These are phyloP conservation scores for Aspergillus panamensis DNA, from an alignment of 495 filamentous ascomycete species.

Conservation along the genomic window DNA sequence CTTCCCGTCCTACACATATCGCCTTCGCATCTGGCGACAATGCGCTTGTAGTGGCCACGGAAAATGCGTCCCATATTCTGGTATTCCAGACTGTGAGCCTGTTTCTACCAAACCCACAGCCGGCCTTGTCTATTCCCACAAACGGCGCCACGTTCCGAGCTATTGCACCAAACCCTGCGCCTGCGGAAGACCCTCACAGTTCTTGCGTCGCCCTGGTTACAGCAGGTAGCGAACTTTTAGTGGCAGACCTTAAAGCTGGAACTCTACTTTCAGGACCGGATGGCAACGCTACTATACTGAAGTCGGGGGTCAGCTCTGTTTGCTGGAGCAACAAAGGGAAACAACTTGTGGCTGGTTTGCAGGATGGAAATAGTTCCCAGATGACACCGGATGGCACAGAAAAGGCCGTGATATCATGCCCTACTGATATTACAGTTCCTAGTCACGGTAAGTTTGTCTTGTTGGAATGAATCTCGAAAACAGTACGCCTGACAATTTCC, in stretches of 20 bases:
- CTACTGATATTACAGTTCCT: slow-evolving; percentile 60
- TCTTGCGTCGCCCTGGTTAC: slow-evolving; percentile 74
- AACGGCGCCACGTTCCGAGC: slow-evolving; percentile 69
- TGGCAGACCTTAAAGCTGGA: slow-evolving; percentile 73
- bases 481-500: slow-evolving; percentile 16
- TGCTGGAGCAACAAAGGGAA: slow-evolving; percentile 93
- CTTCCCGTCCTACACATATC: slow-evolving; percentile 78
- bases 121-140: slow-evolving; percentile 70
- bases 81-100: slow-evolving; percentile 73
- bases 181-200: slow-evolving; percentile 42
- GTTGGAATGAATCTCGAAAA: neutral
- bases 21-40: slow-evolving; percentile 83
- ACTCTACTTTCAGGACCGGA: slow-evolving; percentile 56
- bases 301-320: slow-evolving; percentile 73
- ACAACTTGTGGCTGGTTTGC: slow-evolving; percentile 84
- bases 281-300: slow-evolving; percentile 56
- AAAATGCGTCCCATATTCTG: slow-evolving; percentile 75
- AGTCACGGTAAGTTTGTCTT: slow-evolving; percentile 56
- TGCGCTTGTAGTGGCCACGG: slow-evolving; percentile 77
- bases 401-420: slow-evolving; percentile 75
- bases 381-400: slow-evolving; percentile 74
- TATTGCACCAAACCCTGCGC: slow-evolving; percentile 75
- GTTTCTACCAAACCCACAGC: slow-evolving; percentile 59
- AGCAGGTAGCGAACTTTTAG: slow-evolving; percentile 69
- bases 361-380: slow-evolving; percentile 74